These are phyloP conservation scores for Xerophyta viscosa DNA, from an alignment of 106 monocot species.

Conservation along the genomic window DNA sequence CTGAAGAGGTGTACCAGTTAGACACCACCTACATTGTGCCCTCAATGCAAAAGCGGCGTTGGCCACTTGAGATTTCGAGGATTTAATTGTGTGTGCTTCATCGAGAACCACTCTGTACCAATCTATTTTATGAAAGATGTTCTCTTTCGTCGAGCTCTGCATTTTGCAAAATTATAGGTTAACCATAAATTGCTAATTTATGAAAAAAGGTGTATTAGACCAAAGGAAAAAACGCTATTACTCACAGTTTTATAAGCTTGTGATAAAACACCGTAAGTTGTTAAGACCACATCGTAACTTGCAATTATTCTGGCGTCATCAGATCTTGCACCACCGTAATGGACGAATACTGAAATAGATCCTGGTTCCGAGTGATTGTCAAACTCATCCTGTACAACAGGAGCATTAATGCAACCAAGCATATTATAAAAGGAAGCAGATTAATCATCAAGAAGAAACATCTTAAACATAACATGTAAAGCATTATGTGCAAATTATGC, in stretches of 20 bases:
- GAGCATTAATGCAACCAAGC: too few species aligned
- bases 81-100: constrained; percentile 89
- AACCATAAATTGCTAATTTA: too few species aligned
- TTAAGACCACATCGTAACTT: constrained; percentile 64
- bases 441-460: too few species aligned
- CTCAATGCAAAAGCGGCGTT: constrained; percentile 57
- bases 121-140: constrained; percentile 65
- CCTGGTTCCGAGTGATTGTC: constrained; percentile 65
- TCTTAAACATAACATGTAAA: too few species aligned
- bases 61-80: constrained; percentile 56
- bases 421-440: too few species aligned
- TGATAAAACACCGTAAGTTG: constrained; percentile 73
- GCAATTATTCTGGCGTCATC: constrained; percentile 40
- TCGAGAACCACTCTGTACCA: constrained; percentile 87
- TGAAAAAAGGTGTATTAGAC: too few species aligned
- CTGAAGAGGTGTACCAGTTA: constrained; percentile 91
- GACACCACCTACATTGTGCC: constrained; percentile 76
- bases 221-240: too few species aligned
- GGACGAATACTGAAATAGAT: constrained; percentile 67
- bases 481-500: too few species aligned
- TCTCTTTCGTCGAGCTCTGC: constrained; percentile 18
- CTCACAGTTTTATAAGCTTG: constrained; percentile 53
- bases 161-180: too few species aligned
- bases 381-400: constrained; percentile 82
- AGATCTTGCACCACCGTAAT: constrained; percentile 77